A percentile compares a stretch with the other conserved stretches of the same genome.
phyloP scores from a whole-genome alignment of 306 rosid genomes.

The Vigna nakashimae region DNA sequence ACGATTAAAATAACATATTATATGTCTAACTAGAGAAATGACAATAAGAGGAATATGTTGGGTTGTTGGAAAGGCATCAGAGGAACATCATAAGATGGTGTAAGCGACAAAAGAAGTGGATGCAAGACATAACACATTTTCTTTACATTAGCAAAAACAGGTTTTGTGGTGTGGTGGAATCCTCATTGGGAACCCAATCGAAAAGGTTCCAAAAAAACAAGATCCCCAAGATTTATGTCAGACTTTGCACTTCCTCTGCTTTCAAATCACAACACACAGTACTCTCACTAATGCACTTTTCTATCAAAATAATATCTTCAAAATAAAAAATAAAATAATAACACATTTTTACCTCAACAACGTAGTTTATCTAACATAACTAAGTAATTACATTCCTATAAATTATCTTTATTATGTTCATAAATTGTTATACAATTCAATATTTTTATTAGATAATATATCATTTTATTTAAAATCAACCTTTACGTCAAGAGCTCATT shows the following conservation, averaged over 20 bases:
- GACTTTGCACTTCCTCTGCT: not conserved
- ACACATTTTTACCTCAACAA: too few relatives aligned
- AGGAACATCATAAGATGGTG: slow-evolving; percentile 11
- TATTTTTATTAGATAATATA: too few relatives aligned
- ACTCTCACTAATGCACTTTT: not conserved
- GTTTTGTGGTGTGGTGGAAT: slow-evolving; percentile 56
- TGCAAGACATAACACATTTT: slow-evolving; percentile 11
- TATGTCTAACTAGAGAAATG: not conserved
- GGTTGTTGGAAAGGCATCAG: not conserved
- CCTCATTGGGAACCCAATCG: slow-evolving; percentile 54
- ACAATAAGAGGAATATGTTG: not conserved
- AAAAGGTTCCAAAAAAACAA: slow-evolving; percentile 55
- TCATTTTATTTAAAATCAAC: too few relatives aligned
- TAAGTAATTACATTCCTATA: too few relatives aligned
- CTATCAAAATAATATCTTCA: not conserved
- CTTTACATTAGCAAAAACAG: slow-evolving; percentile 12
- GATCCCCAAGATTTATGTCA: slow-evolving; percentile 56
- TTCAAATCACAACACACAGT: slow-evolving; percentile 11
- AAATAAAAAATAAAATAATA: too few relatives aligned
- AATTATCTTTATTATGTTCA: too few relatives aligned
- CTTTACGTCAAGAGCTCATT: too few relatives aligned
- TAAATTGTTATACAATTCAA: too few relatives aligned
- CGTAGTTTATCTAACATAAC: too few relatives aligned
- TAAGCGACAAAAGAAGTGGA: slow-evolving; percentile 13
- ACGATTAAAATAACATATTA: too few relatives aligned